A percentile compares a stretch with the other conserved stretches of the same genome.
phyloP scores from a whole-genome alignment of 345 rosid genomes.

The Laguncularia racemosa region DNA sequence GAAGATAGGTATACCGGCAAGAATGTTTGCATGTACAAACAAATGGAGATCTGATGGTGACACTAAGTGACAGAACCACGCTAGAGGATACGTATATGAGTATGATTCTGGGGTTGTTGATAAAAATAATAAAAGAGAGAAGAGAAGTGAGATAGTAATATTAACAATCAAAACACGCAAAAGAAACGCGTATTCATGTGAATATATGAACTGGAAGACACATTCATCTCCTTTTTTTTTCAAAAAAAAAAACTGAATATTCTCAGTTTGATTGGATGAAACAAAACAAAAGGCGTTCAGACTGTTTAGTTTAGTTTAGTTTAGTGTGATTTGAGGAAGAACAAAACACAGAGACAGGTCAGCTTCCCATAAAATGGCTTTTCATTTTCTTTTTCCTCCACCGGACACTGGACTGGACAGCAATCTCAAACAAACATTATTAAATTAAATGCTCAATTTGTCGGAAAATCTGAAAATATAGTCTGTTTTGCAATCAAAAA shows the following conservation, averaged over 20 bases:
- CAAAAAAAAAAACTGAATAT: conserved; percentile 8
- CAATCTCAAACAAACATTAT: too few relatives aligned
- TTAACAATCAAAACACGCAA: conserved; percentile 19
- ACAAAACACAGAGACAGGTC: too few relatives aligned
- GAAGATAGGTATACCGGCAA: conserved; percentile 18
- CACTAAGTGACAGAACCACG: conserved; percentile 14
- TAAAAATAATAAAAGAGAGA: conserved; percentile 1
- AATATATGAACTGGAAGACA: conserved; percentile 47
- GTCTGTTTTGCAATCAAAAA: too few relatives aligned
- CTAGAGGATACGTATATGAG: background rate
- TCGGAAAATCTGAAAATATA: too few relatives aligned
- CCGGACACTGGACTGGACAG: too few relatives aligned
- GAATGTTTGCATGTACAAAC: conserved; percentile 36
- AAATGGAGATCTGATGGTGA: conserved; percentile 45
- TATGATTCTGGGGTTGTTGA: background rate
- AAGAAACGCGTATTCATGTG: conserved; percentile 56
- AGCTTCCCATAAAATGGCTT: too few relatives aligned
- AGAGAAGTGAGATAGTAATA: conserved; percentile 4
- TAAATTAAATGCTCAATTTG: too few relatives aligned
- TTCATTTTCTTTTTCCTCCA: too few relatives aligned
- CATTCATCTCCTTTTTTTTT: conserved; percentile 18
- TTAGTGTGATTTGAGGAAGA: too few relatives aligned
- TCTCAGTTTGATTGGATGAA: background rate
- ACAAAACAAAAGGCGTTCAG: too few relatives aligned
- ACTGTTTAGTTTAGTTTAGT: too few relatives aligned